phyloP scores from a whole-genome alignment of 495 filamentous ascomycete genomes.

The Neurospora sp. region DNA sequence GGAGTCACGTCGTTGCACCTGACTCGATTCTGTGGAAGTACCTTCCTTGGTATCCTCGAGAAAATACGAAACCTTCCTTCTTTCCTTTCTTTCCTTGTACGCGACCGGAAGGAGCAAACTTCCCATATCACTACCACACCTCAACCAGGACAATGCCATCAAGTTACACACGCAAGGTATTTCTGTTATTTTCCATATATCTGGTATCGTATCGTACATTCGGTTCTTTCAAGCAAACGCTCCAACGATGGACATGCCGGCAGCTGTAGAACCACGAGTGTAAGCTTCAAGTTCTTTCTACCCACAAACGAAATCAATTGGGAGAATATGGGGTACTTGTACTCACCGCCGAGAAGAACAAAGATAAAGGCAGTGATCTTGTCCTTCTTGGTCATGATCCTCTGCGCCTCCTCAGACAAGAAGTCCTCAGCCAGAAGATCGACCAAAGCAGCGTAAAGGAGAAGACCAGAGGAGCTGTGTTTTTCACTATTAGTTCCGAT shows the following conservation, averaged over 20 bases:
- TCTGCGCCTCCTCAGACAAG: constrained; percentile 43
- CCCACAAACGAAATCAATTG: neutral
- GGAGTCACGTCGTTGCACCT: neutral
- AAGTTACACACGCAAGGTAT: neutral
- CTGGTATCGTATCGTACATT: neutral
- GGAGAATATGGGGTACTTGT: neutral
- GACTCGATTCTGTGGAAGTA: neutral
- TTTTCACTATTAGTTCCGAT: too few relatives aligned
- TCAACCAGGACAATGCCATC: neutral
- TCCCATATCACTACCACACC: neutral
- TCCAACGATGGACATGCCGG: constrained; percentile 56
- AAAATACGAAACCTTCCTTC: neutral
- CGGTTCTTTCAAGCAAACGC: constrained; percentile 30
- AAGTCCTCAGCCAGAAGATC: constrained; percentile 57
- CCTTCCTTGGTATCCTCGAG: neutral
- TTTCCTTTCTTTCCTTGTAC: neutral
- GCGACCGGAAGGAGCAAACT: neutral
- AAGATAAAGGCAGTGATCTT: constrained; percentile 31
- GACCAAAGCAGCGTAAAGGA: constrained; percentile 52
- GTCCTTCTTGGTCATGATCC: constrained; percentile 34
- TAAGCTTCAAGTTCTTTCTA: constrained; percentile 14
- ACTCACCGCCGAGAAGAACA: constrained; percentile 35
- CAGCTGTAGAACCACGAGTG: constrained; percentile 7
- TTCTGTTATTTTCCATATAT: neutral
- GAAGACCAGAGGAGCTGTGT: constrained; percentile 36